phyloP scores from a whole-genome alignment of 1,139 yeast species.

The Pneumocystis wakefieldiae region DNA sequence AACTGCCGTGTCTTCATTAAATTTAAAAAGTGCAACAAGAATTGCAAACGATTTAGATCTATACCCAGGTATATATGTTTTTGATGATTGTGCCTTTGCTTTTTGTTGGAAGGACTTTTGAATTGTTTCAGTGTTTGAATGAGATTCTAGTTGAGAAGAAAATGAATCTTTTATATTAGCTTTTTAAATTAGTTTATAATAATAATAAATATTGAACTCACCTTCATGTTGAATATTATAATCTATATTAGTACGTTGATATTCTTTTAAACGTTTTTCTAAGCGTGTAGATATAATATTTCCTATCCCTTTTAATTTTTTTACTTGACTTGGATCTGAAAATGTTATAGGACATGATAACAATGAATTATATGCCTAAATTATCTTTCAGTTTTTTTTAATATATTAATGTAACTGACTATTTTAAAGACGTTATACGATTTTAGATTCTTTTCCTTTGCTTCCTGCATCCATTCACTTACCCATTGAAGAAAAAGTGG shows the following conservation, averaged over 20 bases:
- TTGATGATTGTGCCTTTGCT: constrained; percentile 17
- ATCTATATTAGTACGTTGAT: constrained; percentile 34
- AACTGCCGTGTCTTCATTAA: constrained; percentile 34
- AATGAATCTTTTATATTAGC: background rate
- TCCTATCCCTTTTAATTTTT: constrained; percentile 43
- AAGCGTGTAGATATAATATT: constrained; percentile 42
- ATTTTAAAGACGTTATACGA: constrained; percentile 10
- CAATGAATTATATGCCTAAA: constrained; percentile 33
- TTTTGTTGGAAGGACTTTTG: constrained; percentile 2
- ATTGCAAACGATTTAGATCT: constrained; percentile 85
- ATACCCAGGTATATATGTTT: constrained; percentile 55
- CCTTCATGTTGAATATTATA: constrained; percentile 27
- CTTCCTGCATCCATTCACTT: constrained; percentile 13
- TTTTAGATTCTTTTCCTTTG: constrained; percentile 8
- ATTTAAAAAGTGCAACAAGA: constrained; percentile 43
- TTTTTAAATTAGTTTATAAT: background rate
- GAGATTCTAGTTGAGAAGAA: constrained; percentile 1
- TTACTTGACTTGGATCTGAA: constrained; percentile 37
- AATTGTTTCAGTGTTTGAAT: background rate
- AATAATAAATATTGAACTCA: background rate
- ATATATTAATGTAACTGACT: background rate
- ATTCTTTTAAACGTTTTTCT: constrained; percentile 27
- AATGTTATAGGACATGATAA: constrained; percentile 31
- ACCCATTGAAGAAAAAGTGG: constrained; percentile 10
- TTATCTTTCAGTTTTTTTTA: background rate